Percentiles rank a stretch among this genome's conserved stretches.
phyloP scores from a whole-genome alignment of 2,329 filamentous ascomycete species.

The Fusarium dlaminii region DNA sequence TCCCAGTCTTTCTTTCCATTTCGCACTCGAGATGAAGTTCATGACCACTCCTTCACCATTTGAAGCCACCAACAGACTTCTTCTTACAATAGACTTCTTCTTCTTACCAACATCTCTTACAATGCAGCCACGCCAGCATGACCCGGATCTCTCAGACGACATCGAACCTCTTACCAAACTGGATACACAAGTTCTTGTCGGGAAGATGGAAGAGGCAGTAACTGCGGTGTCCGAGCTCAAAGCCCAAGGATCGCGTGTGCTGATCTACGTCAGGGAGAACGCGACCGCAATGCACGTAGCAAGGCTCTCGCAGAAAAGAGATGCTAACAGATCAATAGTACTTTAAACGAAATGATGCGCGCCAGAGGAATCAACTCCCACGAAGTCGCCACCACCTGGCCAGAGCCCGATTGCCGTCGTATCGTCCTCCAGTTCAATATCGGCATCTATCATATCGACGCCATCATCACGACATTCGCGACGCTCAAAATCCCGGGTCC shows the following conservation, averaged over 20 bases:
- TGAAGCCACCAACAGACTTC: neutral
- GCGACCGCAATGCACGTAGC: neutral
- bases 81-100: too few species aligned
- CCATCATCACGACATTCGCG: neutral
- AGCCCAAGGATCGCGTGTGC: neutral
- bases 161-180: neutral
- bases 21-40: neutral
- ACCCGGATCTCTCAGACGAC: neutral
- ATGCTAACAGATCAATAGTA: neutral
- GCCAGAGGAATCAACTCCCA: neutral
- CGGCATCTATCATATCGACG: neutral
- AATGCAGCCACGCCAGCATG: neutral
- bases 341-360: neutral
- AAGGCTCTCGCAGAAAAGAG: too few species aligned
- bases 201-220: neutral
- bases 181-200: fast-evolving
- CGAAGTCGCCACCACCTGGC: neutral
- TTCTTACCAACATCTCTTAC: neutral
- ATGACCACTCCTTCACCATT: neutral
- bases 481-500: neutral
- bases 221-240: neutral
- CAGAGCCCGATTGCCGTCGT: fast-evolving
- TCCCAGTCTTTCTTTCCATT: neutral
- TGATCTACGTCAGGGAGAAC: neutral
- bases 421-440: neutral